Evolutionary conservation across 129 eudicot species (phyloP).

Genomic region (Kitagawia praeruptora): DNA sequence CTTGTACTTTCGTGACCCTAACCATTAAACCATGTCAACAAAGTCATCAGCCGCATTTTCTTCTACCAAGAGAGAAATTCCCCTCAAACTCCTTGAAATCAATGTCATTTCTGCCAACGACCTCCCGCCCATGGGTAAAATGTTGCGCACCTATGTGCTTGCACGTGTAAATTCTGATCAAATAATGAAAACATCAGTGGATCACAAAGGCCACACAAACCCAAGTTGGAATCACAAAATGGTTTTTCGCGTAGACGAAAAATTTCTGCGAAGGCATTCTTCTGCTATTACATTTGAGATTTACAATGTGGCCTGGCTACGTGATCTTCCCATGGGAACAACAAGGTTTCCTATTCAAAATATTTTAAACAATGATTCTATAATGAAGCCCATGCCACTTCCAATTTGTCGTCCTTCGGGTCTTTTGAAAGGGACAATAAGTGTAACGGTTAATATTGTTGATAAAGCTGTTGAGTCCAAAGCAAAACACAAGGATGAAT

Average conservation of each 20-base stretch:
- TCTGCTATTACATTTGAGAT: constrained; percentile 32
- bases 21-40: background rate
- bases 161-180: constrained; percentile 36
- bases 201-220: constrained; percentile 36
- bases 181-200: constrained; percentile 34
- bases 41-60: background rate
- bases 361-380: background rate
- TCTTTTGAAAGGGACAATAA: constrained; percentile 21
- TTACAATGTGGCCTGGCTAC: constrained; percentile 47
- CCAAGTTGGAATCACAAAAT: constrained; percentile 43
- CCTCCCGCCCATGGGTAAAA: constrained; percentile 37
- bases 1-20: background rate
- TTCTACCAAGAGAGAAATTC: background rate
- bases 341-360: constrained; percentile 15
- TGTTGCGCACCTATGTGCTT: constrained; percentile 39
- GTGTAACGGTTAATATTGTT: constrained; percentile 17
- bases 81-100: constrained; percentile 30
- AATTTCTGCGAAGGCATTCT: constrained; percentile 11
- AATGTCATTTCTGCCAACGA: constrained; percentile 41
- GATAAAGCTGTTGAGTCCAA: background rate
- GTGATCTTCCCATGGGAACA: constrained; percentile 47
- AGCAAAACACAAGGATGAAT: background rate
- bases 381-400: background rate
- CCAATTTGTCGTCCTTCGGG: constrained; percentile 33
- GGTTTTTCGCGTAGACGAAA: constrained; percentile 27